Evolutionary conservation across 768 basidiomycete genomes (phyloP), one percentile per base, ranked within the genome.

Genomic region (Boletus vinaceobasis): DNA sequence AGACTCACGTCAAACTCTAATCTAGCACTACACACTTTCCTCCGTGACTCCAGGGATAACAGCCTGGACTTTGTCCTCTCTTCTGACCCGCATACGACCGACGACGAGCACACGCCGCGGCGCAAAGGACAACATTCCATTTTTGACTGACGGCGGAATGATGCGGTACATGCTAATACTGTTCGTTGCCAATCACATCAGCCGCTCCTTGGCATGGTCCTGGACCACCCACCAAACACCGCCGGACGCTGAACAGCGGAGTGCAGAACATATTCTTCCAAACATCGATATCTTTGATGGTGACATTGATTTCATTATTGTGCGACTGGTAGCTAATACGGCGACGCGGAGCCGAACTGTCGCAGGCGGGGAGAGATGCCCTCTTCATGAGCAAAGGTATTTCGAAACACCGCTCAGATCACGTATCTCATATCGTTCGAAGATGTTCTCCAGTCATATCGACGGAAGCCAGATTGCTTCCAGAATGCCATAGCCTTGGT

Each of bases 391-490:
- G 45, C 52, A 38, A 53, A 56, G 60, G 59, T 65, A 59, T 45
- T 44, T 40, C 35, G 35, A 56, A 43, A 59, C 52, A 43, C 38
- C 39, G 27, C 43, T 35, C 48, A 10, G 19, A 53, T 50, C 46
- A 32, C 40, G 15, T n/a, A 33, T 47, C 56, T 66, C 53, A 61
- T 52, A 38, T 7, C 48, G 31, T 36, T 45, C 21, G 32, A 59
- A 82, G 81, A 75, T 50, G 62, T 70, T 6, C 68, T 83, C 15
- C 72, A 73, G 10, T 64, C 71, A 19, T 79, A 81, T 58, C 59
- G 73, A 42, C 74, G 70, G 17, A 78, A 75, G 63, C 78, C 82
- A 1, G 86, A 88, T 61, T 89, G 87, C 65, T 88, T 88, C 70
- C 79, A 78, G 36, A 73, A 71, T 33, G 81, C 79, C 27, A 77